phyloP scores from a whole-genome alignment of 2,329 filamentous ascomycete species.

The Alternaria panax region DNA sequence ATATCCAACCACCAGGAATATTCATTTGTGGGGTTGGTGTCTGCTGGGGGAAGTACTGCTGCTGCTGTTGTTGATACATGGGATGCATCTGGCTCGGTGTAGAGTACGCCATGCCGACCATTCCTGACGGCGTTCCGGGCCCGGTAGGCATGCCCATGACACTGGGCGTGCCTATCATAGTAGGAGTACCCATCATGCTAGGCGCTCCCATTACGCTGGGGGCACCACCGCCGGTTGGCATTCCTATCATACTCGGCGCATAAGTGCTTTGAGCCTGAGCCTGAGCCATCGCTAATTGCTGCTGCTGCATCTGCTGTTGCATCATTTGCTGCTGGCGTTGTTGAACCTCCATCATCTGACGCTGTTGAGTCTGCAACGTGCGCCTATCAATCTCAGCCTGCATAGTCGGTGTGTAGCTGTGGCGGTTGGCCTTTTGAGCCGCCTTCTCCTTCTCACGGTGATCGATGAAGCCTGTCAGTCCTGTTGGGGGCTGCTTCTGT shows the following conservation, averaged over 20 bases:
- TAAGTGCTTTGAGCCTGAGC: conserved; percentile 29
- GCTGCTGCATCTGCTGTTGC: conserved; percentile 37
- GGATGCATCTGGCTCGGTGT: conserved; percentile 38
- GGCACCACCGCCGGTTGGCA: conserved; percentile 20
- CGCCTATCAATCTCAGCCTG: conserved; percentile 48
- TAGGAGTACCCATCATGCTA: conserved; percentile 36
- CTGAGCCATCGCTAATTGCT: conserved; percentile 30
- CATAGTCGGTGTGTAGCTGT: conserved; percentile 39
- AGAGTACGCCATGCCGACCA: conserved; percentile 38
- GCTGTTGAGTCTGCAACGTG: conserved; percentile 40
- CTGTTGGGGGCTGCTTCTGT: conserved; percentile 55
- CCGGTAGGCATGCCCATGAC: conserved; percentile 28
- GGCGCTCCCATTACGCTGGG: conserved; percentile 34
- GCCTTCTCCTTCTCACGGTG: conserved; percentile 77
- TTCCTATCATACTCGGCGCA: conserved; percentile 33
- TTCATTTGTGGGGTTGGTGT: conserved; percentile 35
- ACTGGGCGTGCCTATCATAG: conserved; percentile 35
- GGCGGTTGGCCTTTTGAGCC: conserved; percentile 41
- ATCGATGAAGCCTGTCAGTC: conserved; percentile 80
- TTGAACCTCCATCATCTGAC: conserved; percentile 35
- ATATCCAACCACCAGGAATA: conserved; percentile 38
- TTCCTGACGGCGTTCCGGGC: conserved; percentile 23
- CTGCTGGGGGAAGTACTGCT: conserved; percentile 41
- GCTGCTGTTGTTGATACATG: conserved; percentile 36
- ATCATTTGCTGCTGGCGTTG: conserved; percentile 36